Evolutionary conservation across 148 eudicot genomes (phyloP), one percentile per base, ranked within the genome.

Genomic region (Spergularia marina): DNA sequence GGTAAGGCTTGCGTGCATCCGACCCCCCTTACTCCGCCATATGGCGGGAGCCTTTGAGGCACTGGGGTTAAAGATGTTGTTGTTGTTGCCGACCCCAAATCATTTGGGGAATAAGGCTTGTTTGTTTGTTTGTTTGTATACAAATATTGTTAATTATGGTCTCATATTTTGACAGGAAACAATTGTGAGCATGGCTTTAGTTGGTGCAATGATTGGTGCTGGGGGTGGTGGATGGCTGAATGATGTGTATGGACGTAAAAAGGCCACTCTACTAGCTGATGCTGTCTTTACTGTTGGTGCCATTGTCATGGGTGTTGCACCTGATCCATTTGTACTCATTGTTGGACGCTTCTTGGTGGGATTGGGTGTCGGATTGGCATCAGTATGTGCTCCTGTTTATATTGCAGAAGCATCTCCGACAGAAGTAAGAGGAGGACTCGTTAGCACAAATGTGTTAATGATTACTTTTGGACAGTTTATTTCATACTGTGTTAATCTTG

Each of bases 401-500:
- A 93, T 93, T 68, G 90, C 97, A 40, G 97, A 93, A 82, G 92
- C 92, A 61, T 71, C 97, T 30, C 97, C 98, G 56, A 82, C 91
- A 57, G 94, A 91, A 88, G 87, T 93, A 57, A 83, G 98, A 74
- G 98, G 98, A 68, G 92, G 97, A 55, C 90, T 93, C 36, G 94
- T 93, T 72, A 93, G 98, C 81, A 91, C 98, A 66, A 93, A 93
- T 80, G 98, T 91, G 68, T 91, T 93, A 18, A 91, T 93, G 94
- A 89, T 93, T 67, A 91, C 97, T 62, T 91, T 92, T 49, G 97
- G 98, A 85, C 98, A 93, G 78, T 89, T 93, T 79, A 87, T 93
- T 67, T 93, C 98, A 61, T 93, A 93, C 89, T 94, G 91, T n/a
- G 89, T 93, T 69, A 93, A 93, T 82, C 94, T 93, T 79, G 98